A percentile compares a stretch with the other conserved stretches of the same genome.
These are phyloP conservation scores for Uronychia setigera DNA, from an alignment of 73 alveolate genomes.

Conservation along the genomic window DNA sequence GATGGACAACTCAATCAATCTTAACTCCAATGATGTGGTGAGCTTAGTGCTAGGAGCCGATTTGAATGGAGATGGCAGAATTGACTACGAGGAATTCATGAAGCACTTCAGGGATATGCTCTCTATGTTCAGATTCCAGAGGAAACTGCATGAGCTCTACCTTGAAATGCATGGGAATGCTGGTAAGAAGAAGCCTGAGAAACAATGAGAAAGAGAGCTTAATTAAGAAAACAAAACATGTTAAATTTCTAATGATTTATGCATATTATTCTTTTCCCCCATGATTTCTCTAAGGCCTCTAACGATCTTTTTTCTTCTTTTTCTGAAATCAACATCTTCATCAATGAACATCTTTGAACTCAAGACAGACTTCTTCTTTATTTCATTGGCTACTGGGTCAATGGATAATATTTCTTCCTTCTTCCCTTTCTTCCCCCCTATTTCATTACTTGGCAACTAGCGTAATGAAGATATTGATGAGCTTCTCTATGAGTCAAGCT, in stretches of 20 bases:
- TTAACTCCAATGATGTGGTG: constrained; percentile 39
- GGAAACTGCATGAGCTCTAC: constrained; percentile 12
- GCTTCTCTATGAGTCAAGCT: neutral
- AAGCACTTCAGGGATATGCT: constrained; percentile 61
- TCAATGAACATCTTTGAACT: neutral
- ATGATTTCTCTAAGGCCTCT: no score
- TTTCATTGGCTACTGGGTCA: neutral
- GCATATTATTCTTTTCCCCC: no score
- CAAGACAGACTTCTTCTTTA: neutral
- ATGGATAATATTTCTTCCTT: no score
- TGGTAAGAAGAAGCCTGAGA: no score
- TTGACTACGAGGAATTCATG: constrained; percentile 74
- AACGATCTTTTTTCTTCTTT: no score
- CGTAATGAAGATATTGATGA: neutral
- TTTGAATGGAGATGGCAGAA: constrained; percentile 58
- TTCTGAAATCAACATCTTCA: neutral
- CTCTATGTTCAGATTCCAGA: constrained; percentile 40
- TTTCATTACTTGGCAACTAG: neutral
- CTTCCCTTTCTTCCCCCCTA: neutral
- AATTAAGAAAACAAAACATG: no score
- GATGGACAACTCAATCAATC: constrained; percentile 16
- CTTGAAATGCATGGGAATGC: no score
- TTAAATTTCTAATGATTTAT: no score
- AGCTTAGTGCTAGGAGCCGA: constrained; percentile 57
- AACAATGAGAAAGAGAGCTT: no score